Evolutionary conservation across 129 eudicot species (phyloP).

Genomic region (Tanacetum coccineum): DNA sequence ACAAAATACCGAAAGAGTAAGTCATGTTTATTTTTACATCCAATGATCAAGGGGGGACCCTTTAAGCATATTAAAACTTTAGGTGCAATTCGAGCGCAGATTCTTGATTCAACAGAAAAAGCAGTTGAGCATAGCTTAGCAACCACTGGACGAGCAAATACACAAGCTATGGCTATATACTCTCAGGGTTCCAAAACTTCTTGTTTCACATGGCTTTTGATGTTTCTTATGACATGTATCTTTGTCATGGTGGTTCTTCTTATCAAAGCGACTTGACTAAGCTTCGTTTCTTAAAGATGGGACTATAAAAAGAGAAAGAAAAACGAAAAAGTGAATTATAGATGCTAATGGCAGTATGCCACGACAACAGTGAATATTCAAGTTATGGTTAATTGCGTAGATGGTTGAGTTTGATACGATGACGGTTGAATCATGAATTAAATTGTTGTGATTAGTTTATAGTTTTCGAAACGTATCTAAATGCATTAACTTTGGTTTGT

Average conservation of each 20-base stretch:
- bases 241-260: conserved; percentile 90
- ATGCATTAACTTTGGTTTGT: neutral
- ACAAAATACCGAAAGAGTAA: conserved; percentile 74
- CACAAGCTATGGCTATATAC: conserved; percentile 55
- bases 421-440: neutral
- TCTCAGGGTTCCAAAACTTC: conserved; percentile 67
- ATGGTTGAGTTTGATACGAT: neutral
- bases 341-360: neutral
- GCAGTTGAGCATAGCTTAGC: conserved; percentile 93
- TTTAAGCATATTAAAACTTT: neutral
- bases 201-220: conserved; percentile 67
- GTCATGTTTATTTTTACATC: neutral
- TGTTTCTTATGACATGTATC: conserved; percentile 61
- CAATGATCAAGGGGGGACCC: too few relatives aligned
- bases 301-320: neutral
- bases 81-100: too few relatives aligned
- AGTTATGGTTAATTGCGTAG: neutral
- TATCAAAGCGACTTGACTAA: conserved; percentile 56
- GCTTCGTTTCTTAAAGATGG: neutral
- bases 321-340: neutral
- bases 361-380: neutral
- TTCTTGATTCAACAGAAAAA: conserved; percentile 90
- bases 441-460: neutral
- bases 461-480: neutral
- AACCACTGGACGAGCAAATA: conserved; percentile 70